Evolutionary conservation across 2,329 filamentous ascomycete species (phyloP), one percentile per base, ranked within the genome.

Genomic region (Pseudogymnoascus sp.): DNA sequence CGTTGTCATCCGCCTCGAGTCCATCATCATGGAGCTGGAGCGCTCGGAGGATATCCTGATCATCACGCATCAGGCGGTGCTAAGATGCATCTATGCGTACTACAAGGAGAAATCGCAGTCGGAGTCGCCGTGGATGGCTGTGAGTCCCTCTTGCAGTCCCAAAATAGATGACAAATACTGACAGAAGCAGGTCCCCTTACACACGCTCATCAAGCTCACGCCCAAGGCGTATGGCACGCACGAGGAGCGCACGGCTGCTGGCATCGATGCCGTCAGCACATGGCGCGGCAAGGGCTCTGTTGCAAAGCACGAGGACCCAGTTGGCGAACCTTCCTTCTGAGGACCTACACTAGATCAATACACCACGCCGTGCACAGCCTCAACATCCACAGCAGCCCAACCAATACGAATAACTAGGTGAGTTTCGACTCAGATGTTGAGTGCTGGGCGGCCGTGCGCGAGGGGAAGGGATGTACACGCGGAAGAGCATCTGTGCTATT

Each of bases 21-120:
- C 95, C 66, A 99, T 99, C 77, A 99, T 99, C 78, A 99, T 99
- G 95, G 95, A 99, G 75, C 82, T 99, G 61, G 95, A 99, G 77
- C 86, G 95, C 66, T 91, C 89, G 69, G 95, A 98, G 76, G 96
- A 99, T 73, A 96, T 99, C 68, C 86, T 99, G 65, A 98, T 99
- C 70, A 92, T 99, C 66, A 98, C 95, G 3, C 95, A 99, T 75
- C 95, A 99, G 78, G 95, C 95, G 12, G 93, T 99, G 35, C 81
- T 99, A 66, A 87, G 95, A 65, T 99, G 95, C 80, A 96, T 99
- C 71, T 99, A 98, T 73, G 91, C 95, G 31, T 99, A 99, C 77
- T 99, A 98, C 76, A 96, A 97, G 89, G 96, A 98, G 72, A 91
- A 95, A 71, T 89, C 91, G 62, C 95, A 98, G 76, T 87, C 93